These are phyloP conservation scores for Davidsoniella eucalypti DNA, from an alignment of 2,329 filamentous ascomycete species.

Conservation along the genomic window DNA sequence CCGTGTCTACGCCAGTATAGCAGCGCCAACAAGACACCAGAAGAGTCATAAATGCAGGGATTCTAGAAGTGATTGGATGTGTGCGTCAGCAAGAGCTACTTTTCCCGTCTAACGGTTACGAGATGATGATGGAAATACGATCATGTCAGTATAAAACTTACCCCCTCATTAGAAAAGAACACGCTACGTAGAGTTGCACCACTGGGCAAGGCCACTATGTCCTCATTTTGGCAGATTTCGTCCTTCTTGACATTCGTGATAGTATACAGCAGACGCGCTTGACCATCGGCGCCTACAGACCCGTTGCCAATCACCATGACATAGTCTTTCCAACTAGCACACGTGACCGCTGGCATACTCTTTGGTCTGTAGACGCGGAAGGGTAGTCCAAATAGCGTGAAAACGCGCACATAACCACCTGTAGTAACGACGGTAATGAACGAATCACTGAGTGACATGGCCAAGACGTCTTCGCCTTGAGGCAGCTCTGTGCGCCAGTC, in stretches of 20 bases:
- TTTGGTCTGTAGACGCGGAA: constrained; percentile 84
- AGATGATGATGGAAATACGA: too few species aligned
- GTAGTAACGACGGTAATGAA: constrained; percentile 83
- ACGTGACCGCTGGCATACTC: constrained; percentile 76
- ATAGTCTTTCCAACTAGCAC: constrained; percentile 88
- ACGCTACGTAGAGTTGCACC: constrained; percentile 60
- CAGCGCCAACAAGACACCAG: constrained; percentile 72
- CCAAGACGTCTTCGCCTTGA: constrained; percentile 66
- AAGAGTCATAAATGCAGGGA: constrained; percentile 89
- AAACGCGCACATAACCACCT: constrained; percentile 77
- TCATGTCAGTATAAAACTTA: constrained; percentile 27
- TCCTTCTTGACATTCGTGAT: constrained; percentile 91
- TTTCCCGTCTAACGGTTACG: too few species aligned
- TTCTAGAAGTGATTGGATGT: constrained; percentile 35
- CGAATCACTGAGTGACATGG: constrained; percentile 79
- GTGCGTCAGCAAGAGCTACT: constrained; percentile 4
- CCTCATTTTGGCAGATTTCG: constrained; percentile 87
- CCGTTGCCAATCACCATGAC: constrained; percentile 94
- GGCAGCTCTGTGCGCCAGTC: constrained; percentile 90
- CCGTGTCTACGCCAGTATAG: constrained; percentile 80
- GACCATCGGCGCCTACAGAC: constrained; percentile 61
- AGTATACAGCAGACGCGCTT: constrained; percentile 65
- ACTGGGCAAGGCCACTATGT: constrained; percentile 69
- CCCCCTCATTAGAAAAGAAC: constrained; percentile 85
- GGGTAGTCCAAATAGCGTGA: constrained; percentile 81